Conservation (phyloP, 2,329 filamentous ascomycete genomes). For the Exophiala sp. region DNA sequence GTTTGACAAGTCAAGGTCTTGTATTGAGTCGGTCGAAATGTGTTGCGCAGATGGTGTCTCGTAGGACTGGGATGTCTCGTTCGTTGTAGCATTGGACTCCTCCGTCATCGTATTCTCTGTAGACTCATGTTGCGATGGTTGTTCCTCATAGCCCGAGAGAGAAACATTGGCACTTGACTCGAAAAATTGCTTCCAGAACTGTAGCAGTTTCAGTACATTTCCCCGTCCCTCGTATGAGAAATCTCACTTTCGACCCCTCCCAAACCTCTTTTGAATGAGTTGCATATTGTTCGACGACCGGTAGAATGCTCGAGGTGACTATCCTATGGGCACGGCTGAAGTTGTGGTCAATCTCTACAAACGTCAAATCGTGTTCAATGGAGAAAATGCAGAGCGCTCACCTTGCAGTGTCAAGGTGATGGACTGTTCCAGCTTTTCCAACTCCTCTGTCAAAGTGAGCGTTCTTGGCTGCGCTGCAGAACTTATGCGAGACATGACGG, state of each 20-base stretch:
- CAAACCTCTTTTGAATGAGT: slow-evolving; percentile 91
- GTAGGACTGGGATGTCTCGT: slow-evolving; percentile 42
- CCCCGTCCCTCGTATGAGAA: background rate
- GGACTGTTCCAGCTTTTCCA: slow-evolving; percentile 92
- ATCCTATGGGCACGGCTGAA: slow-evolving; percentile 96
- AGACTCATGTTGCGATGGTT: slow-evolving; percentile 58
- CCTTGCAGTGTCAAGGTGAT: slow-evolving; percentile 95
- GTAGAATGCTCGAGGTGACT: slow-evolving; percentile 87
- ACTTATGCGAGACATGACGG: slow-evolving; percentile 21
- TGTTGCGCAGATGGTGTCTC: slow-evolving; percentile 39
- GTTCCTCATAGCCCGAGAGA: slow-evolving; percentile 88
- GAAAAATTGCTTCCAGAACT: slow-evolving; percentile 99
- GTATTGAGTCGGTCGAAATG: slow-evolving; percentile 31
- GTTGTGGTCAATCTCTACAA: slow-evolving; percentile 91
- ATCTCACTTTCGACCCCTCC: slow-evolving; percentile 83
- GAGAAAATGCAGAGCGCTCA: slow-evolving; percentile 34
- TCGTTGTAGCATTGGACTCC: slow-evolving; percentile 53
- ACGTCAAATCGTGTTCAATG: background rate
- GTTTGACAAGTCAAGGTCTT: slow-evolving; percentile 46
- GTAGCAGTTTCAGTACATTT: slow-evolving; percentile 8
- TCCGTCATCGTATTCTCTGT: slow-evolving; percentile 51
- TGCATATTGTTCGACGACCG: slow-evolving; percentile 90
- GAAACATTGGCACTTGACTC: slow-evolving; percentile 97
- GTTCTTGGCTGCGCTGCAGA: slow-evolving; percentile 39
- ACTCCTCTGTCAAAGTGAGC: slow-evolving; percentile 85